Evolutionary conservation across 352 stramenopile species (phyloP), one percentile per base, ranked within the genome.

Genomic region (Globisporangium paddicum): DNA sequence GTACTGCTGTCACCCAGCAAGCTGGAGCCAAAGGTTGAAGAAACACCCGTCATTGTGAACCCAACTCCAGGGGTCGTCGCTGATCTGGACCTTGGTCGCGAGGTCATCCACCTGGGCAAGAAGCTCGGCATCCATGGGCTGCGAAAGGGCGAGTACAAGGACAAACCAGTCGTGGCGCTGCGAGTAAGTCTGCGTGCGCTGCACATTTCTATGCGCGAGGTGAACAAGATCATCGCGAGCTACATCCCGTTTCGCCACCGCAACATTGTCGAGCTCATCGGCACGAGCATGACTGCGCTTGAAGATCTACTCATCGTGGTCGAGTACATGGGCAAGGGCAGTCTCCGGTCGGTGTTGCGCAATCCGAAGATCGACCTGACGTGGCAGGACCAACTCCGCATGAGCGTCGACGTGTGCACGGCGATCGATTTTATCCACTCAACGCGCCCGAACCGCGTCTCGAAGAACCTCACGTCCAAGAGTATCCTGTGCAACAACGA

Each of bases 241-340:
- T 88, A 83, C 57, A 64, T 72, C 35, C 75, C 76, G 28, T 66
- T 95, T 45, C 77, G 73, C 5, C 85, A 95, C 58, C 63, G 68
- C 25, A 86, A 91, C 62, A 68, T 95, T 14, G 72, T 88, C 45
- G 59, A 71, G 19, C 90, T 93, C 48, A 30, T 92, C 48, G 85
- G 85, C 1, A 72, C 77, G 32, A 82, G 72, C 49, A 75, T 75
- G 54, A 84, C 67, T 3, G 67, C 74, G 28, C 58, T 74, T n/a
- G 77, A 85, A 41, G 77, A 90, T 23, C 64, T 87, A 3, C 69
- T 88, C 35, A 70, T 94, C 35, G 79, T 90, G 2, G 79, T 84
- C 48, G 85, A 93, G 55, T 79, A 82, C 58, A 92, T 95, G 79
- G 50, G 71, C n/a, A 83, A 83, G 42, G 82, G 85, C 8, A 88